A percentile compares a stretch with the other conserved stretches of the same genome.
phyloP scores from a whole-genome alignment of 192 early-diverging fungal species.

The Coemansia sp. region DNA sequence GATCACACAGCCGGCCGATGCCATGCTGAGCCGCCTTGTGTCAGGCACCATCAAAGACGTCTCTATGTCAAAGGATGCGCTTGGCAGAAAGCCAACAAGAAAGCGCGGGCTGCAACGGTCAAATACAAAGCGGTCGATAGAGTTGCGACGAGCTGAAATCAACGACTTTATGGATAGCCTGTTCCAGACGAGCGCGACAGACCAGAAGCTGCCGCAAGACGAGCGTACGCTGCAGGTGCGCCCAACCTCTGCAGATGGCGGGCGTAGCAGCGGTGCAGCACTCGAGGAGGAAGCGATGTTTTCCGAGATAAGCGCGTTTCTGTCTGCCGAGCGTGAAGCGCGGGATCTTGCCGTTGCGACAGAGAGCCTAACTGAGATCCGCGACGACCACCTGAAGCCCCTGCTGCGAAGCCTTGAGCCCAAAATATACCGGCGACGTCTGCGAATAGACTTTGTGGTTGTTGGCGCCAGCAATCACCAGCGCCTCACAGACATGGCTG shows the following conservation, averaged over 20 bases:
- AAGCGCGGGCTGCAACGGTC: constrained; percentile 50
- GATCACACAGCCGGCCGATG: constrained; percentile 14
- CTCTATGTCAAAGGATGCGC: background rate
- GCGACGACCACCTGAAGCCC: constrained; percentile 56
- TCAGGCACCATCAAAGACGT: background rate
- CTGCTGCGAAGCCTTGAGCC: constrained; percentile 58
- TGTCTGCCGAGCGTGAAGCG: constrained; percentile 26
- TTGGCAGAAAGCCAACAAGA: constrained; percentile 8
- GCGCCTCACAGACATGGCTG: constrained; percentile 29
- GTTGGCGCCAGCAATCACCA: constrained; percentile 26
- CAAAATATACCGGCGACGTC: constrained; percentile 48
- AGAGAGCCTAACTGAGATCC: constrained; percentile 55
- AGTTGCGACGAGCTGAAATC: constrained; percentile 52
- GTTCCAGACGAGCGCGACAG: constrained; percentile 15
- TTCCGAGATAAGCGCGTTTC: constrained; percentile 27
- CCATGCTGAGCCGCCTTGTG: constrained; percentile 23
- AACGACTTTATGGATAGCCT: constrained; percentile 49
- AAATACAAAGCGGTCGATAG: constrained; percentile 46
- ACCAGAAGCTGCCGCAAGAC: constrained; percentile 3
- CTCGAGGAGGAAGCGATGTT: constrained; percentile 7
- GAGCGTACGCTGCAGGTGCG: background rate
- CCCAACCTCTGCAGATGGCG: constrained; percentile 14
- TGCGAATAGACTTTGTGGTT: constrained; percentile 55
- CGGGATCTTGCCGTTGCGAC: constrained; percentile 52
- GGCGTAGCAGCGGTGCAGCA: background rate